Evolutionary conservation across 257 asterid species (phyloP).

Genomic region (Ilex aquifolium): DNA sequence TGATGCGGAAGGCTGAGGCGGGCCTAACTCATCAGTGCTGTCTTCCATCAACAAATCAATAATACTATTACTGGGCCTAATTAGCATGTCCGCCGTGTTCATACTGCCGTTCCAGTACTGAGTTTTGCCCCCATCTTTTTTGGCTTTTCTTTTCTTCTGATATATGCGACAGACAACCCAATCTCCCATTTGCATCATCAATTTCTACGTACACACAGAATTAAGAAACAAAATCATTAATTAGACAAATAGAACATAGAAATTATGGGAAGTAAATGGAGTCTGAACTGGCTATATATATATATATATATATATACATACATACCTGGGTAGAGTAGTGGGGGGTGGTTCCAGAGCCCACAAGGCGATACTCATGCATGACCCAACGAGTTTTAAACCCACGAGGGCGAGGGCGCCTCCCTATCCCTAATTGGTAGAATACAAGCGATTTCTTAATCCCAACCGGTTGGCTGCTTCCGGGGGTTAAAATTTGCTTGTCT

Average conservation of each 20-base stretch:
- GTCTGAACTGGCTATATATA: no score
- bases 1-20: slow-evolving; percentile 15
- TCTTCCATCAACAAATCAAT: not conserved
- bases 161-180: slow-evolving; percentile 47
- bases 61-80: slow-evolving; percentile 7
- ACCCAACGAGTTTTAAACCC: slow-evolving; percentile 34
- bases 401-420: not conserved
- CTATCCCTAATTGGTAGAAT: slow-evolving; percentile 21
- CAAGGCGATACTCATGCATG: slow-evolving; percentile 38
- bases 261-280: no score
- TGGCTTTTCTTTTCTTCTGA: slow-evolving; percentile 18
- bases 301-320: no score
- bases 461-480: slow-evolving; percentile 12
- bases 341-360: slow-evolving; percentile 20
- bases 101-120: not conserved
- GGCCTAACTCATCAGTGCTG: slow-evolving; percentile 6
- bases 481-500: slow-evolving; percentile 26
- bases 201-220: slow-evolving; percentile 19
- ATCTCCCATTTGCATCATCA: slow-evolving; percentile 36
- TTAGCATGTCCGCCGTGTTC: not conserved
- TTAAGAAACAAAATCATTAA: not conserved
- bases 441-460: slow-evolving; percentile 32
- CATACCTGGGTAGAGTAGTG: slow-evolving; percentile 18
- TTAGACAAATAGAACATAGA: not conserved
- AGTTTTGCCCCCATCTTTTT: slow-evolving; percentile 8